phyloP scores from a whole-genome alignment of 1,139 yeast genomes.

The Hansenula anomala region DNA sequence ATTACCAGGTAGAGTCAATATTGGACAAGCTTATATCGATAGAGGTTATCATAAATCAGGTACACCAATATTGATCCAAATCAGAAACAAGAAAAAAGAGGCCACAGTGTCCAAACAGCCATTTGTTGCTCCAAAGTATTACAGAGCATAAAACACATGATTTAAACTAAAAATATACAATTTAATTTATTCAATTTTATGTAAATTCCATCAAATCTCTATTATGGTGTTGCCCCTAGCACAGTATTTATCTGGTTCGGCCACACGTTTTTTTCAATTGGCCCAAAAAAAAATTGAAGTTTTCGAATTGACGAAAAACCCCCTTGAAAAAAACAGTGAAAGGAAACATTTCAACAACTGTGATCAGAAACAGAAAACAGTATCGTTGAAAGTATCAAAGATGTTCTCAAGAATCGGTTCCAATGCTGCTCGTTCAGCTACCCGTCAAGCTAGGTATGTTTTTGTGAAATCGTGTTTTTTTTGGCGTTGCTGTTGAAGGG shows the following conservation, averaged over 20 bases:
- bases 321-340: slow-evolving; percentile 1
- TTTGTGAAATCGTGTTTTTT: no score
- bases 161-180: no score
- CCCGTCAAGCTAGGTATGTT: slow-evolving; percentile 51
- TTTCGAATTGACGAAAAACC: slow-evolving; percentile 1
- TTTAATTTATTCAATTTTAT: no score
- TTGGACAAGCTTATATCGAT: slow-evolving; percentile 87
- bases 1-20: slow-evolving; percentile 57
- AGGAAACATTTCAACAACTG: not conserved
- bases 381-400: slow-evolving; percentile 9
- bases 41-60: slow-evolving; percentile 75
- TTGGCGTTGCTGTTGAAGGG: not conserved
- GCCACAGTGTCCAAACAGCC: slow-evolving; percentile 80
- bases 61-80: slow-evolving; percentile 65
- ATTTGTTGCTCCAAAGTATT: slow-evolving; percentile 70
- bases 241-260: not conserved
- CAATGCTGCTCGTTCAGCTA: slow-evolving; percentile 56
- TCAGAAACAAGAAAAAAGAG: slow-evolving; percentile 78
- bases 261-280: not conserved
- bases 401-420: slow-evolving; percentile 67
- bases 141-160: slow-evolving; percentile 31
- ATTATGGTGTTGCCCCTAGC: not conserved
- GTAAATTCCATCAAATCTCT: not conserved
- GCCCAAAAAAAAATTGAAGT: not conserved
- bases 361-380: no score